Evolutionary conservation across 441 rosid species (phyloP).

Genomic region (Euphorbia corollata): DNA sequence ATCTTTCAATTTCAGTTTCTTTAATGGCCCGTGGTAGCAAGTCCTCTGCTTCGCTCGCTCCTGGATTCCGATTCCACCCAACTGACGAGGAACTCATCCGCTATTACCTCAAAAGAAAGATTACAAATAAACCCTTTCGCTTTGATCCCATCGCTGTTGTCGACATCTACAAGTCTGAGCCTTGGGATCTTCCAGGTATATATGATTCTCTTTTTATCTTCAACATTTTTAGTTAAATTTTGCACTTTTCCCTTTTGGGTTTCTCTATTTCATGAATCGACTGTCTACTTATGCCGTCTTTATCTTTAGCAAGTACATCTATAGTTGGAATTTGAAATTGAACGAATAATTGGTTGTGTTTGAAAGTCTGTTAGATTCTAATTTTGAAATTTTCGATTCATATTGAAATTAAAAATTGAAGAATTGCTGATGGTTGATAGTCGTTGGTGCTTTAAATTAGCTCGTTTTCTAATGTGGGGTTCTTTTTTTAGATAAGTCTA

Average conservation of each 20-base stretch:
- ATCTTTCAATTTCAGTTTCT: neutral
- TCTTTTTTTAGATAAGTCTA: conserved; percentile 55
- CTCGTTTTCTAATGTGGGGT: neutral
- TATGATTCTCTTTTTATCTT: conserved; percentile 12
- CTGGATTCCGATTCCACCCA: conserved; percentile 93
- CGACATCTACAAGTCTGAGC: conserved; percentile 85
- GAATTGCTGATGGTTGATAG: neutral
- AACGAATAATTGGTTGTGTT: too few species aligned
- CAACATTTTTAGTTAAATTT: neutral
- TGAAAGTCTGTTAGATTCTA: too few species aligned
- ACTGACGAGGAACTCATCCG: conserved; percentile 90
- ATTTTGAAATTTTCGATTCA: too few species aligned
- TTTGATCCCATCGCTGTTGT: conserved; percentile 68
- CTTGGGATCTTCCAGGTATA: conserved; percentile 98
- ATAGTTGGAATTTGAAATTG: neutral
- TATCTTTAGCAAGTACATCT: neutral
- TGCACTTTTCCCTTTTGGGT: neutral
- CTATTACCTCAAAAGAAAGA: conserved; percentile 78
- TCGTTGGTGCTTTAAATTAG: neutral
- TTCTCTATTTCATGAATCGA: neutral
- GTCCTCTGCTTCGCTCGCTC: conserved; percentile 54
- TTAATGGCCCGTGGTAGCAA: conserved; percentile 50
- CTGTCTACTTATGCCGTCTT: neutral
- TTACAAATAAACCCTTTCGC: conserved; percentile 57
- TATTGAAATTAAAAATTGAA: too few species aligned